A percentile compares a stretch with the other conserved stretches of the same genome.
These are phyloP conservation scores for Cupressus sempervirens DNA, from an alignment of 75 land plant genomes.

Conservation along the genomic window DNA sequence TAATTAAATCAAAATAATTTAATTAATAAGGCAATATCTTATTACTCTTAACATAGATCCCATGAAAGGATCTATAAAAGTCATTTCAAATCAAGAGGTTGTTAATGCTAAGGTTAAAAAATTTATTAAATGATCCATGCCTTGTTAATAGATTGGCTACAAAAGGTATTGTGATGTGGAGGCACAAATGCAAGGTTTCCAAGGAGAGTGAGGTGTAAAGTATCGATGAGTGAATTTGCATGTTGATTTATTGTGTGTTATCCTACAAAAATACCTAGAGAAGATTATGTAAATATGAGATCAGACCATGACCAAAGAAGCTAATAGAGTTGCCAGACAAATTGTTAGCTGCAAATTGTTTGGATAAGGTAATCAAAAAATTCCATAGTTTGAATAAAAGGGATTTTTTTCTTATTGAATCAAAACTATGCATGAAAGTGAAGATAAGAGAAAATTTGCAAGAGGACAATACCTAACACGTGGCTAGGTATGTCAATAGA, in stretches of 20 bases:
- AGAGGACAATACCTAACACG: not conserved
- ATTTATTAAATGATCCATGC: no score
- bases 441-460: not conserved
- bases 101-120: not conserved
- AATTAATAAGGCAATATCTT: no score
- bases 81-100: not conserved
- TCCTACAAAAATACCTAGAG: not conserved
- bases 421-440: not conserved
- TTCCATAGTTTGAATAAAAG: no score
- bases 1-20: no score
- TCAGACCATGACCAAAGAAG: not conserved
- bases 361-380: no score
- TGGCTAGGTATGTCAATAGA: not conserved
- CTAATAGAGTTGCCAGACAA: not conserved
- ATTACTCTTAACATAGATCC: no score
- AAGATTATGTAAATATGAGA: not conserved
- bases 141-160: no score
- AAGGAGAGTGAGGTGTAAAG: no score
- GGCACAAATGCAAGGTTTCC: no score
- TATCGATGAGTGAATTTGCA: not conserved
- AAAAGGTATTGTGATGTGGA: no score
- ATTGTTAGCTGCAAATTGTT: not conserved
- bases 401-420: not conserved
- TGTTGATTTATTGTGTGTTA: not conserved
- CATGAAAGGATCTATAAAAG: no score